Percentiles rank a stretch among this genome's conserved stretches.
Evolutionary conservation across 2,329 filamentous ascomycete species (phyloP).

Genomic region (Venturiaceae sp.): DNA sequence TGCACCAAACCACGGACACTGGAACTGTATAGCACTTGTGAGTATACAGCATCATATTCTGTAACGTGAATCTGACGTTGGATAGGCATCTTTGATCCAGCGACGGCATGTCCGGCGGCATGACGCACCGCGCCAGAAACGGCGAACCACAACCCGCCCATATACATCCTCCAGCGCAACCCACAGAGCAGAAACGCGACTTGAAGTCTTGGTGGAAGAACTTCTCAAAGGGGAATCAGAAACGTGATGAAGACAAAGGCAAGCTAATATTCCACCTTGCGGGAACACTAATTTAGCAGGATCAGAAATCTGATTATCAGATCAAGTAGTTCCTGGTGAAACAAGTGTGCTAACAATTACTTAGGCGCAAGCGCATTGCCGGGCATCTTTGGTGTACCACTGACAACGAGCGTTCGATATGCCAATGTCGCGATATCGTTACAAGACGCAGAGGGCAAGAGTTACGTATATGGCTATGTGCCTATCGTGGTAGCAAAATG

Average conservation of each 20-base stretch:
- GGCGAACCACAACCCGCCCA: constrained; percentile 31
- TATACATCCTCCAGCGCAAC: constrained; percentile 14
- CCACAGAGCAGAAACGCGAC: constrained; percentile 33
- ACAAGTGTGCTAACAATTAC: neutral
- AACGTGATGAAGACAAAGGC: constrained; percentile 56
- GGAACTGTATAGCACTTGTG: neutral
- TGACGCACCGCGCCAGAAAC: constrained; percentile 32
- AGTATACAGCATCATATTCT: neutral
- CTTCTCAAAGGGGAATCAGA: constrained; percentile 63
- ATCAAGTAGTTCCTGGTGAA: neutral
- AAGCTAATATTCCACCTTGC: constrained; percentile 17
- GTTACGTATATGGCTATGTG: constrained; percentile 97
- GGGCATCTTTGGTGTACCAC: constrained; percentile 89
- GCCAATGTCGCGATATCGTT: constrained; percentile 97
- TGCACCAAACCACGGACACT: neutral
- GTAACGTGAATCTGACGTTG: neutral
- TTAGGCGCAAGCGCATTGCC: constrained; percentile 20
- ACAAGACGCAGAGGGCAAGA: constrained; percentile 82
- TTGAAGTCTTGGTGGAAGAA: constrained; percentile 95
- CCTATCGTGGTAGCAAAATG: constrained; percentile 98
- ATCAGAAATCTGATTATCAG: neutral
- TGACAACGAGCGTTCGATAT: constrained; percentile 91
- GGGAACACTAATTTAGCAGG: neutral
- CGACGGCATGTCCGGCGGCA: constrained; percentile 16
- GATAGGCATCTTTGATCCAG: neutral